Evolutionary conservation across 192 early-diverging fungal genomes (phyloP).

Genomic region (Linnemannia schmuckeri): DNA sequence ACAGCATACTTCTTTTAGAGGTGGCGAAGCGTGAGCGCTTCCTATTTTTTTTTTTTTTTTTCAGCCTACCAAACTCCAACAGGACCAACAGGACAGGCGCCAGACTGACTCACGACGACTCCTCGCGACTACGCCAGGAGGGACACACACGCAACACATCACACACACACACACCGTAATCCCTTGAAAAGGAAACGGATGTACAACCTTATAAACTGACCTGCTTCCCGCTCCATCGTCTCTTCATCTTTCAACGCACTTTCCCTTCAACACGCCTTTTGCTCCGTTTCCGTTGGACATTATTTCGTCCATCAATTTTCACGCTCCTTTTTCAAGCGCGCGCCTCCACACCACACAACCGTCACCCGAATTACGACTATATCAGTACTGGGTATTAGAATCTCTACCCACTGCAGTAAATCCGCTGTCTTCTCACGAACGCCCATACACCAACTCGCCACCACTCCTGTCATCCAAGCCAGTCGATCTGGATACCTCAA

Average conservation of each 20-base stretch:
- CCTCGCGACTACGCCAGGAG: constrained; percentile 23
- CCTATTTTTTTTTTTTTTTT: background rate
- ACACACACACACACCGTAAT: background rate
- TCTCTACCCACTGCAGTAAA: background rate
- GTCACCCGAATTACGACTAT: background rate
- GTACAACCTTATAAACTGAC: constrained; percentile 18
- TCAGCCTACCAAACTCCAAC: background rate
- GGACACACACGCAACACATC: background rate
- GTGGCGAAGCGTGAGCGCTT: background rate
- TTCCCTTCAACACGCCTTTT: background rate
- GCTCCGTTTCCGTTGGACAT: background rate
- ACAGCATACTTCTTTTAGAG: background rate
- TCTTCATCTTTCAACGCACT: background rate
- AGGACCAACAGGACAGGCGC: background rate
- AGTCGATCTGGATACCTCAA: background rate
- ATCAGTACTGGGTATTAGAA: background rate
- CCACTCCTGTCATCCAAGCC: background rate
- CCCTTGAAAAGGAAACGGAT: background rate
- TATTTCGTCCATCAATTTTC: background rate
- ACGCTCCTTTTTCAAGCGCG: background rate
- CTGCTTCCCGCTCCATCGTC: background rate
- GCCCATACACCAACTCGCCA: background rate
- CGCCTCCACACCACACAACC: background rate
- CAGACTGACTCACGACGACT: constrained; percentile 23
- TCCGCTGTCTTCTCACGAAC: background rate